phyloP scores from a whole-genome alignment of 345 rosid species.

The Euphorbia lathyris region DNA sequence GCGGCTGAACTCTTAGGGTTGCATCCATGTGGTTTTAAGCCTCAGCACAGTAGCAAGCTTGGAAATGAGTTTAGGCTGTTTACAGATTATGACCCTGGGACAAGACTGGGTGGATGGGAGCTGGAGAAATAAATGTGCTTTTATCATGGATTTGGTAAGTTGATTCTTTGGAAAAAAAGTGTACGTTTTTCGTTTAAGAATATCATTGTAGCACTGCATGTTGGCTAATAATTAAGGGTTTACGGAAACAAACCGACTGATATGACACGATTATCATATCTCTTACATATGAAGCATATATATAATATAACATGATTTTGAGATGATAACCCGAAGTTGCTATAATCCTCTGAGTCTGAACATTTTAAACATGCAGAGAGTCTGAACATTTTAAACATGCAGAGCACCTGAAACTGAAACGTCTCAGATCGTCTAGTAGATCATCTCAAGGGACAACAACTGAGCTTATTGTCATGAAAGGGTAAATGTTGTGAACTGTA shows the following conservation, averaged over 20 bases:
- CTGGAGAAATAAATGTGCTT: conserved; percentile 30
- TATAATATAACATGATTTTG: too few species aligned
- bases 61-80: conserved; percentile 82
- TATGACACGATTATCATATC: too few species aligned
- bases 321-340: neutral
- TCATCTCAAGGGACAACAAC: neutral
- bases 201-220: neutral
- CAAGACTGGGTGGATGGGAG: conserved; percentile 85
- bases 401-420: neutral
- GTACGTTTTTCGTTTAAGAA: neutral
- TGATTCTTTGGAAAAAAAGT: too few species aligned
- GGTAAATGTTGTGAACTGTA: too few species aligned
- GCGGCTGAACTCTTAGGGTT: conserved; percentile 76
- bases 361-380: neutral
- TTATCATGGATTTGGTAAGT: conserved; percentile 1
- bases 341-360: too few species aligned
- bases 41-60: conserved; percentile 80
- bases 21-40: conserved; percentile 69
- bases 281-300: too few species aligned
- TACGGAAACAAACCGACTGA: too few species aligned
- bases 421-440: neutral
- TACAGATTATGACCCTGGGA: conserved; percentile 79
- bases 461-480: too few species aligned
- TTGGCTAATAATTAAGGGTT: neutral
- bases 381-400: neutral